Evolutionary conservation across 805 yeast species (phyloP).

Genomic region (Yarrowia sp.): DNA sequence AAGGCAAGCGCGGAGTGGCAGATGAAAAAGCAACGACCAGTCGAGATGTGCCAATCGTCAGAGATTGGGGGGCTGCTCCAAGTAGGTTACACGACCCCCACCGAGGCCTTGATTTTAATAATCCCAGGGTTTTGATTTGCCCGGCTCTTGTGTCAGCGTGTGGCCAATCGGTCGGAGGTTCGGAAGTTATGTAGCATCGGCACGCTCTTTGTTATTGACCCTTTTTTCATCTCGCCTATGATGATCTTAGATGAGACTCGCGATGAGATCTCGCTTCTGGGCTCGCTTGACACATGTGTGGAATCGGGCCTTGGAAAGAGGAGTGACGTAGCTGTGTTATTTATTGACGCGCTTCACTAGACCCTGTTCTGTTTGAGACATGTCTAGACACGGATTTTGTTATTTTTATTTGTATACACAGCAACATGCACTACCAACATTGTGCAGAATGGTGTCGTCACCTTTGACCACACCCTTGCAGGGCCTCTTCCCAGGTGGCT

Average conservation of each 20-base stretch:
- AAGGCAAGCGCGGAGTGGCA: background rate
- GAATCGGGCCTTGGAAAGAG: background rate
- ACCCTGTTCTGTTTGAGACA: constrained; percentile 11
- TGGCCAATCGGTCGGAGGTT: background rate
- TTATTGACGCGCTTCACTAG: background rate
- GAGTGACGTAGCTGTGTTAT: background rate
- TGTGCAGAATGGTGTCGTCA: background rate
- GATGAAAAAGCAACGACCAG: background rate
- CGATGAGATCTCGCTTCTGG: background rate
- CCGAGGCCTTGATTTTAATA: background rate
- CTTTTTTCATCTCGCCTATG: background rate
- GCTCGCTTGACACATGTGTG: constrained; percentile 6
- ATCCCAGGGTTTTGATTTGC: background rate
- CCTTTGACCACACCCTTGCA: constrained; percentile 2
- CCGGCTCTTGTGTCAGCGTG: background rate
- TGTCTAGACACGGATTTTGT: background rate
- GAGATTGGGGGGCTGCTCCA: background rate
- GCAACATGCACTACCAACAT: background rate
- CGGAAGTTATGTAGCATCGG: background rate
- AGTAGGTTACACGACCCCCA: too few relatives aligned
- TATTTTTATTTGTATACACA: background rate
- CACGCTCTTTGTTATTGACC: background rate
- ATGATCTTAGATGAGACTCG: background rate
- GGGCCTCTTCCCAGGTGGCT: background rate
- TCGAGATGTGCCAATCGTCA: background rate